phyloP scores from a whole-genome alignment of 176 grass and related monocot genomes.

The Oryza meyeriana region DNA sequence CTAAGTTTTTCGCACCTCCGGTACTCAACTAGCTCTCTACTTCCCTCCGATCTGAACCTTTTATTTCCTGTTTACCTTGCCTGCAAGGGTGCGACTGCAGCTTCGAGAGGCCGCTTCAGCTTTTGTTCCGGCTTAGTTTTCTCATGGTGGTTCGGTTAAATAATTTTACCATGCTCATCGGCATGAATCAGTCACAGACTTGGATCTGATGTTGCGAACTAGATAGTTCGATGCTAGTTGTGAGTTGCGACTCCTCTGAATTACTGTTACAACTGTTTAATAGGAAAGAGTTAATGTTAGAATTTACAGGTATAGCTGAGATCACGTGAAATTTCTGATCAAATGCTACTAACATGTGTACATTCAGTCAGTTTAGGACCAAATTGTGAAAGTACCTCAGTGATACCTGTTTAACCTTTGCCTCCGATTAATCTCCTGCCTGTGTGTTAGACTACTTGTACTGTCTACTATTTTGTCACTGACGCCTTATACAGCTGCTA shows the following conservation, averaged over 20 bases:
- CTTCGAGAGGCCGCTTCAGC: neutral
- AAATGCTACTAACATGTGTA: neutral
- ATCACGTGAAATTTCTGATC: neutral
- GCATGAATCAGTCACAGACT: neutral
- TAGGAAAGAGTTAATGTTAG: too few relatives aligned
- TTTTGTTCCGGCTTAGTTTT: neutral
- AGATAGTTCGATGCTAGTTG: neutral
- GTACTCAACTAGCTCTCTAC: conserved; percentile 13
- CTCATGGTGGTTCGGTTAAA: neutral
- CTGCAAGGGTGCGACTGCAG: neutral
- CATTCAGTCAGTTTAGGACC: neutral
- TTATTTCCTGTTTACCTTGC: neutral
- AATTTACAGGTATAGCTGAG: neutral
- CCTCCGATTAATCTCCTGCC: neutral
- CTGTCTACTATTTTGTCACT: conserved; percentile 1
- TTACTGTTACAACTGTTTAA: neutral
- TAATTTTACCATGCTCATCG: neutral
- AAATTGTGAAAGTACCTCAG: neutral
- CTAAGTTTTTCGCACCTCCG: conserved; percentile 72
- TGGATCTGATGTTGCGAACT: neutral
- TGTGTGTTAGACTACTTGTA: neutral
- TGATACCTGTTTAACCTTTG: neutral
- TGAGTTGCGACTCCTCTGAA: neutral
- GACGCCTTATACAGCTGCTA: conserved; percentile 42
- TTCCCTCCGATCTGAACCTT: neutral